phyloP scores from a whole-genome alignment of 208 protist species.

The Wallacemonas rigidus region DNA sequence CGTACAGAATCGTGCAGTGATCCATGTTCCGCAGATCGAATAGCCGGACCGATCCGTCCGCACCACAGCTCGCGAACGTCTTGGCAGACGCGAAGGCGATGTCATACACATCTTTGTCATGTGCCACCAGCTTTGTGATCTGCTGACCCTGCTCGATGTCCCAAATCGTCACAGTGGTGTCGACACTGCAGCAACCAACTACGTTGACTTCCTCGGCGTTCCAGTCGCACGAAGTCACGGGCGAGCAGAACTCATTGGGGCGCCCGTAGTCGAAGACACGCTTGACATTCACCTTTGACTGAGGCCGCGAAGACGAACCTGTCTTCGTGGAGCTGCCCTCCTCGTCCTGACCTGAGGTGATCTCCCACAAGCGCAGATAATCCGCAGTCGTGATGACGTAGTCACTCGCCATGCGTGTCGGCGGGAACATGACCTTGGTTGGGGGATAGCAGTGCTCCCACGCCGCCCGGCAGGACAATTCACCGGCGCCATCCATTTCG shows the following conservation, averaged over 20 bases:
- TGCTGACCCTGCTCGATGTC: constrained; percentile 91
- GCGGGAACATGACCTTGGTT: constrained; percentile 97
- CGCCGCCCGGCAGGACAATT: constrained; percentile 61
- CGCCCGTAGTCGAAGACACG: constrained; percentile 82
- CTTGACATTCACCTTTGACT: constrained; percentile 88
- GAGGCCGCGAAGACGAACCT: constrained; percentile 6
- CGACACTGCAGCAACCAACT: constrained; percentile 97
- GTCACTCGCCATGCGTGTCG: constrained; percentile 82
- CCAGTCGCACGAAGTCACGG: constrained; percentile 99
- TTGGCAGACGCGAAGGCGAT: constrained; percentile 96
- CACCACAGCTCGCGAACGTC: constrained; percentile 97
- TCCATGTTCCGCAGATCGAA: constrained; percentile 98
- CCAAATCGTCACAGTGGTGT: constrained; percentile 99
- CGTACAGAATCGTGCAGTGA: constrained; percentile 98
- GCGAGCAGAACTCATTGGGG: constrained; percentile 97
- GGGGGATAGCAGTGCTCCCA: constrained; percentile 98
- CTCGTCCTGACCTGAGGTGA: constrained; percentile 45
- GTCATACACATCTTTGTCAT: constrained; percentile 99
- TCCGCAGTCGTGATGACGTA: constrained; percentile 98
- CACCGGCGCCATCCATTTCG: constrained; percentile 61
- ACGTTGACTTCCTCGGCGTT: constrained; percentile 95
- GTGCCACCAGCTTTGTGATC: constrained; percentile 98
- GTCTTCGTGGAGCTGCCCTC: constrained; percentile 6
- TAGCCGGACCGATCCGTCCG: constrained; percentile 98
- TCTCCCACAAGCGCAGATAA: constrained; percentile 98